Conservation (phyloP, 176 grass and related monocot genomes). For the Aegilops bicornis region DNA sequence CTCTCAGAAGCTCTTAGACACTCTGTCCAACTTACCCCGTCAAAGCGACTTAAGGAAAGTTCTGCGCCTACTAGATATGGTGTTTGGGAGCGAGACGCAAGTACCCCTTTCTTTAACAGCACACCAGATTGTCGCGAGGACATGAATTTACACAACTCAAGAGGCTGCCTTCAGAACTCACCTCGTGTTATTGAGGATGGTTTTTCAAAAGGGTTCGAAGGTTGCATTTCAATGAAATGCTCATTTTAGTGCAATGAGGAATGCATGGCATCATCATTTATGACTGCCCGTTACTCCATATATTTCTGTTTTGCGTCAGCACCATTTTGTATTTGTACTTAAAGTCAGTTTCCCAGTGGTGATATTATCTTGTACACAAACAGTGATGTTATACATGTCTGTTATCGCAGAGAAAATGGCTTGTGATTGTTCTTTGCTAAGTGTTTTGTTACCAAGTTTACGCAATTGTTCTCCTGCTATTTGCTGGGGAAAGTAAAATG, state of each 20-base stretch:
- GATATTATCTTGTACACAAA: conserved; percentile 10
- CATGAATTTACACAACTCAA: conserved; percentile 49
- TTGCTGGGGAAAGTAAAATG: too few relatives aligned
- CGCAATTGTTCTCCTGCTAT: too few relatives aligned
- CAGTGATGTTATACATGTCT: not conserved
- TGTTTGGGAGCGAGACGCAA: conserved; percentile 36
- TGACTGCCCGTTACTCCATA: conserved; percentile 13
- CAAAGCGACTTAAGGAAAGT: conserved; percentile 63
- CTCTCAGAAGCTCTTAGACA: conserved; percentile 47
- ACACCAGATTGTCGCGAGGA: conserved; percentile 40
- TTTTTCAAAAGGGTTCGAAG: conserved; percentile 76
- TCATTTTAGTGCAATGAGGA: conserved; percentile 49
- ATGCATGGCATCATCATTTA: conserved; percentile 26
- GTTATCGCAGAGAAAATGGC: not conserved
- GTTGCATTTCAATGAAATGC: conserved; percentile 68
- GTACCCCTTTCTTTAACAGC: conserved; percentile 35
- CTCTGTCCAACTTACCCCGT: conserved; percentile 40
- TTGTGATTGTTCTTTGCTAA: not conserved
- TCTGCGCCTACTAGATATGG: not conserved
- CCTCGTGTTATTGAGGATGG: conserved; percentile 61
- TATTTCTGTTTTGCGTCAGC: not conserved
- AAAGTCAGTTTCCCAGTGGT: conserved; percentile 26
- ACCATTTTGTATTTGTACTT: conserved; percentile 39
- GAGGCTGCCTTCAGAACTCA: conserved; percentile 59
- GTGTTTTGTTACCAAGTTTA: too few relatives aligned